These are phyloP conservation scores for Wickerhamiella kazuoi DNA, from an alignment of 805 yeast species.

Conservation along the genomic window DNA sequence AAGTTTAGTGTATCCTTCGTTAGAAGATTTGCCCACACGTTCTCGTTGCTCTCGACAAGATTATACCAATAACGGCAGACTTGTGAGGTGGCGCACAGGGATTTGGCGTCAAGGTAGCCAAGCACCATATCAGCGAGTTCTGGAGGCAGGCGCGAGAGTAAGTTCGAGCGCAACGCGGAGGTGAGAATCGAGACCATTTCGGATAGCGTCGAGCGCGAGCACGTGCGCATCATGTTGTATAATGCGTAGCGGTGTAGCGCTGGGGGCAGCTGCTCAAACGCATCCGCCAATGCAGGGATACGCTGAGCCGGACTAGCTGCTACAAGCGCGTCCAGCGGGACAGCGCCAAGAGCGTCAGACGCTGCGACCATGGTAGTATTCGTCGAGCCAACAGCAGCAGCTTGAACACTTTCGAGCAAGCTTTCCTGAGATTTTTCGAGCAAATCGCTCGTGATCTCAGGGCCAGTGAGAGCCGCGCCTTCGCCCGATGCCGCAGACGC, in stretches of 20 bases:
- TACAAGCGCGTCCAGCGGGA: not conserved
- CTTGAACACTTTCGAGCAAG: too few relatives aligned
- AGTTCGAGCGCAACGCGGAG: constrained; percentile 49
- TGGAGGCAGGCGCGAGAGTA: constrained; percentile 50
- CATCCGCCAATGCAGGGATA: constrained; percentile 15
- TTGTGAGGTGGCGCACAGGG: constrained; percentile 41
- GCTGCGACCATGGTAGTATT: too few relatives aligned
- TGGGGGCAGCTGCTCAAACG: constrained; percentile 26
- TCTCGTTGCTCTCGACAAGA: constrained; percentile 40
- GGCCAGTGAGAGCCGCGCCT: too few relatives aligned
- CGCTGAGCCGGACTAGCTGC: too few relatives aligned
- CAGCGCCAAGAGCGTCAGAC: too few relatives aligned
- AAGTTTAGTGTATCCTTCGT: constrained; percentile 44
- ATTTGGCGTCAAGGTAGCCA: constrained; percentile 40
- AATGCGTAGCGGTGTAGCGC: constrained; percentile 33
- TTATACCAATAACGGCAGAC: constrained; percentile 58
- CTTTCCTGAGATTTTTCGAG: too few relatives aligned
- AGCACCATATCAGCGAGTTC: constrained; percentile 58
- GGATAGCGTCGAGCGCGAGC: constrained; percentile 45
- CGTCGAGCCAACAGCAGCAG: too few relatives aligned
- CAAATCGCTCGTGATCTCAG: not conserved
- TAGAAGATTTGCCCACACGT: constrained; percentile 54
- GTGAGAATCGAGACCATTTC: constrained; percentile 36
- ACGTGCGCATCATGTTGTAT: constrained; percentile 36
- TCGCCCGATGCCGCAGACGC: too few relatives aligned